These are phyloP conservation scores for Papiliotrema terrestris DNA, from an alignment of 1,284 basidiomycete genomes.

Conservation along the genomic window DNA sequence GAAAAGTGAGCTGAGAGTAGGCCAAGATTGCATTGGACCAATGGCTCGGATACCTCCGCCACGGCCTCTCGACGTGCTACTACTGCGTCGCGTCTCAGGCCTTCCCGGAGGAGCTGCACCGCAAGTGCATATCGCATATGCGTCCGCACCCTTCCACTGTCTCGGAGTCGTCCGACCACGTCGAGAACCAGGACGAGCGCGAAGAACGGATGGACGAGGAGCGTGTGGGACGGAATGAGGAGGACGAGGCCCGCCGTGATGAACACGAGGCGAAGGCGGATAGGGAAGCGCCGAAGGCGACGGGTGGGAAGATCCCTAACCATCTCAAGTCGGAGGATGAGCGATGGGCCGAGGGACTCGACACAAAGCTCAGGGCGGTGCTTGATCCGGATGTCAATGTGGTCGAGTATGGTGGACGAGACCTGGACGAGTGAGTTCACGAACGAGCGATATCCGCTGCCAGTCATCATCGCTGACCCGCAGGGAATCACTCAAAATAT, in stretches of 20 bases:
- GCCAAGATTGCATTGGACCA: slow-evolving; percentile 39
- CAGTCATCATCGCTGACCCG: not conserved
- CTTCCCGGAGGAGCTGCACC: slow-evolving; percentile 87
- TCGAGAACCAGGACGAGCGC: slow-evolving; percentile 46
- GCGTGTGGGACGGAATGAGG: slow-evolving; percentile 59
- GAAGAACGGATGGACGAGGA: slow-evolving; percentile 13
- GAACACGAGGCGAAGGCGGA: slow-evolving; percentile 4
- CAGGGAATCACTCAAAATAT: slow-evolving; percentile 74
- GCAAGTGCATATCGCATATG: slow-evolving; percentile 87
- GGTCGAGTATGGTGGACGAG: slow-evolving; percentile 80
- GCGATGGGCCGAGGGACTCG: slow-evolving; percentile 80
- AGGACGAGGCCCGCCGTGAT: slow-evolving; percentile 48
- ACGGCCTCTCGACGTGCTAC: slow-evolving; percentile 59
- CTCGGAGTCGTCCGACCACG: not conserved
- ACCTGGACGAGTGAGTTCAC: slow-evolving; percentile 72
- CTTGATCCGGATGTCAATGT: slow-evolving; percentile 66
- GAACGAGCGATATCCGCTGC: too few relatives aligned
- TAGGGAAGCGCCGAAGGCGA: not conserved
- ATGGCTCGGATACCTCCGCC: slow-evolving; percentile 39
- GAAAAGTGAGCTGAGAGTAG: slow-evolving; percentile 9
- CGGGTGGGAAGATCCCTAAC: slow-evolving; percentile 2
- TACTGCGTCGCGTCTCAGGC: slow-evolving; percentile 89
- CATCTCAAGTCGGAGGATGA: slow-evolving; percentile 59
- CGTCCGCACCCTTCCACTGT: slow-evolving; percentile 48
- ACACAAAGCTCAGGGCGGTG: slow-evolving; percentile 37